Evolutionary conservation across 768 basidiomycete genomes (phyloP), one percentile per base, ranked within the genome.

Genomic region (Leccinum fibrillosum): DNA sequence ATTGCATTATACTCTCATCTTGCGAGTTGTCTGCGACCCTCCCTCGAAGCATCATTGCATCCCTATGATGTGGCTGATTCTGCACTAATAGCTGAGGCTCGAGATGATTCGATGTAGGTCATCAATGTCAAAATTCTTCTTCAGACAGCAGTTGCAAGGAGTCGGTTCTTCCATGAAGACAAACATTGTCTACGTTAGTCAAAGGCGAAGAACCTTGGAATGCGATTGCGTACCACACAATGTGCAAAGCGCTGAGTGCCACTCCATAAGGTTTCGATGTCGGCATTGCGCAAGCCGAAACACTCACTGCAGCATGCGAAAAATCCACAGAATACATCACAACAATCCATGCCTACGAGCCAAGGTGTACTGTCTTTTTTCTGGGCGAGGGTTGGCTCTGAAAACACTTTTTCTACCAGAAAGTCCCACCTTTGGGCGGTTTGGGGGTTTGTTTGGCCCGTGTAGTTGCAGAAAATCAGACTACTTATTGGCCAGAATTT

Each of bases 311-410:
- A 66, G 50, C 69, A 71, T 8, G 61, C 61, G 4, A 58, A 0
- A 23, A 69, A 55, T 30, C 59, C 61, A 28, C 65, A 58, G 34
- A 69, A 39, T n/a, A 62, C 15, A 21, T 71, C 67, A 21, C 68
- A 71, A 48, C 59, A 66, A 45, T 69, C 69, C 66, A 68, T 68
- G 15, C 19, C 37, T 39, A 39, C 4, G 37, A 32, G 1, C 37
- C 37, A 4, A 39, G 37, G 21, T 23, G 21, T 47, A 3, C 5
- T 47, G 12, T 39, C 17, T 39, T n/a, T 39, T 39, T 37, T 37
- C 15, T 7, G 37, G 37, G 37, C 35, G 35, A 15, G 13, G 17
- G 30, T 28, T 28, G 26, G 26, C 26, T 28, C 26, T 28, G 26
- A 28, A 28, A 28, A 28, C 26, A 28, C 26, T 28, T 28, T 28